Conservation (phyloP, 2,329 filamentous ascomycete genomes). For the Botrytis hyacinthi region DNA sequence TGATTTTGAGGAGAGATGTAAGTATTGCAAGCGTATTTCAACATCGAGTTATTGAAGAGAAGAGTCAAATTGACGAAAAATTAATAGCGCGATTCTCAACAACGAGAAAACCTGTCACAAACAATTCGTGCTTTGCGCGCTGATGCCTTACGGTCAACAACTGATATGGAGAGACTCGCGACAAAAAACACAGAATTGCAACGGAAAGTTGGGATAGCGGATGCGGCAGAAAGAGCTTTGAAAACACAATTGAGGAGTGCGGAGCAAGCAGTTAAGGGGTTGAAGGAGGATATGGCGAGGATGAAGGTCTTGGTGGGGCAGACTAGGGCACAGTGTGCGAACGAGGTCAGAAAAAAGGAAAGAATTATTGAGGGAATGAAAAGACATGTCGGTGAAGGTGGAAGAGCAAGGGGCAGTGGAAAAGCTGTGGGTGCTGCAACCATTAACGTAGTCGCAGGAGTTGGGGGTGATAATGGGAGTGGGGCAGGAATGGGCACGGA, state of each 20-base stretch:
- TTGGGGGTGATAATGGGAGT: slow-evolving; percentile 43
- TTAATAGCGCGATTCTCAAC: slow-evolving; percentile 77
- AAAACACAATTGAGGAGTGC: slow-evolving; percentile 69
- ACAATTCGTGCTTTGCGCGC: slow-evolving; percentile 74
- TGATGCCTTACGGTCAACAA: slow-evolving; percentile 70
- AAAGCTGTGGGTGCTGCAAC: slow-evolving; percentile 54
- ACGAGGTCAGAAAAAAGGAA: slow-evolving; percentile 87
- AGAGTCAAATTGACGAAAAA: slow-evolving; percentile 10
- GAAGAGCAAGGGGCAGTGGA: slow-evolving; percentile 57
- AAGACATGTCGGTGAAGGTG: slow-evolving; percentile 74
- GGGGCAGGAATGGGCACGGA: slow-evolving; percentile 31
- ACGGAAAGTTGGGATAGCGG: slow-evolving; percentile 55
- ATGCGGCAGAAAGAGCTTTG: slow-evolving; percentile 69
- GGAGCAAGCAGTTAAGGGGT: slow-evolving; percentile 68
- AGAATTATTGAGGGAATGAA: slow-evolving; percentile 86
- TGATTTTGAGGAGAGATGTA: slow-evolving; percentile 88
- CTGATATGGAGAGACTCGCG: slow-evolving; percentile 60
- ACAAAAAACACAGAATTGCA: slow-evolving; percentile 55
- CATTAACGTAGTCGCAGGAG: slow-evolving; percentile 56
- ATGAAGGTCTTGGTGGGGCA: slow-evolving; percentile 79
- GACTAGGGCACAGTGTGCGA: slow-evolving; percentile 81
- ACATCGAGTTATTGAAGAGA: background rate
- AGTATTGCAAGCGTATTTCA: slow-evolving; percentile 37
- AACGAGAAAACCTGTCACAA: slow-evolving; percentile 77
- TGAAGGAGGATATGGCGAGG: slow-evolving; percentile 80